These are phyloP conservation scores for Halophytophthora batemanensis DNA, from an alignment of 352 stramenopile genomes.

Conservation along the genomic window DNA sequence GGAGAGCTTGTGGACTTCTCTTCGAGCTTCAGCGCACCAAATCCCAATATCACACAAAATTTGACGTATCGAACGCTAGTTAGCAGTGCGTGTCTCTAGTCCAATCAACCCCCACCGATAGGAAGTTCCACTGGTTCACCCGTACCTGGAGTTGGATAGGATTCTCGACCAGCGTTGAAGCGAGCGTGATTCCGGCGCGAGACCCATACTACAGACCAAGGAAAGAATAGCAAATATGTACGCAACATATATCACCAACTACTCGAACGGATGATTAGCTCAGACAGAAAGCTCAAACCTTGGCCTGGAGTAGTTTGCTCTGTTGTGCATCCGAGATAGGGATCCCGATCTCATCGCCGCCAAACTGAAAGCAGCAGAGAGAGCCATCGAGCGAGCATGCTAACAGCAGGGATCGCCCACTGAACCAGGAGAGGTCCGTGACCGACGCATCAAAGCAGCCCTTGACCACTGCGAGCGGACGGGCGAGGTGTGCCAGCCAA, in stretches of 20 bases:
- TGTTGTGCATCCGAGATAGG: conserved; percentile 71
- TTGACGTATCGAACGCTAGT: no score
- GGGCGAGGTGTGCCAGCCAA: conserved; percentile 76
- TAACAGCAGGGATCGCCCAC: conserved; percentile 52
- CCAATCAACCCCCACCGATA: conserved; percentile 5
- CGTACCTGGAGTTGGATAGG: conserved; percentile 71
- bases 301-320: conserved; percentile 78
- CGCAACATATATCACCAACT: neutral
- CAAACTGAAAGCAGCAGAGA: conserved; percentile 85
- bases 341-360: conserved; percentile 53
- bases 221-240: neutral
- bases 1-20: conserved; percentile 39
- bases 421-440: conserved; percentile 78
- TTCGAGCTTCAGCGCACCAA: conserved; percentile 50
- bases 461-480: conserved; percentile 74
- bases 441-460: conserved; percentile 84
- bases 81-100: neutral
- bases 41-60: no score
- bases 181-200: conserved; percentile 72
- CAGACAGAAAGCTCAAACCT: no score
- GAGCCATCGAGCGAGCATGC: conserved; percentile 75
- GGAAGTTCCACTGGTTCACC: neutral
- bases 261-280: no score
- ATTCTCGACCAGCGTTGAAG: conserved; percentile 78
- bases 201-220: conserved; percentile 63